Evolutionary conservation across 768 basidiomycete species (phyloP), one percentile per base, ranked within the genome.

Genomic region (Cyclocybe aegerita): DNA sequence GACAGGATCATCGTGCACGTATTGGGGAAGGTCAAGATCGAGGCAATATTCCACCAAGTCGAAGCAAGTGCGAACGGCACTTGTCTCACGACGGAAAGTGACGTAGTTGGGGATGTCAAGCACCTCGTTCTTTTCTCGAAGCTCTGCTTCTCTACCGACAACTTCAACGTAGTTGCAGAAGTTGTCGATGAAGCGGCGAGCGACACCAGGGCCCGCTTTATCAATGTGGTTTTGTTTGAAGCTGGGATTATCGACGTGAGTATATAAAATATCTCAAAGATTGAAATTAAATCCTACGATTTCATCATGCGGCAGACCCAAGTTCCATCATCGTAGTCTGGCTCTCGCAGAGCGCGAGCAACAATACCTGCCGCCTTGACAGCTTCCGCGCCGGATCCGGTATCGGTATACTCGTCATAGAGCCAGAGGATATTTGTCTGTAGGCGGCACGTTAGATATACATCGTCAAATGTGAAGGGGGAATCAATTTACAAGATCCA

Each of bases 361-460:
- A 50, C 49, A 23, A 50, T 39, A 14, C 14, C 30, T 9, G 49
- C 35, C 4, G 49, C 42, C 12, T 39, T 36, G 43, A 38, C 23
- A 4, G 49, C 49, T 15, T 50, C 35, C 16, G 31, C 43, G 4
- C 49, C 43, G 4, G 49, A 50, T 38, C 37, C 35, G 14, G 43
- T 44, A 12, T 50, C 49, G 7, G 49, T 50, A 37, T 43, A 50
- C 15, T 50, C 49, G 36, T 50, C 49, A 29, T 50, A 44, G 29
- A 50, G 49, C 49, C 49, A 50, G 11, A 50, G 42, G 12, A 50
- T 50, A 38, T 50, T 50, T n/a, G 35, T 42, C 49, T 50, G 8
- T 4, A 33, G 9, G 14, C 23, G 23, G 23, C 23, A 39, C 10
- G 9, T 36, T 35, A 3, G 7, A 9, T 12, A 7, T 29, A 14